These are phyloP conservation scores for Lagerstroemia speciosa DNA, from an alignment of 345 rosid genomes.

Conservation along the genomic window DNA sequence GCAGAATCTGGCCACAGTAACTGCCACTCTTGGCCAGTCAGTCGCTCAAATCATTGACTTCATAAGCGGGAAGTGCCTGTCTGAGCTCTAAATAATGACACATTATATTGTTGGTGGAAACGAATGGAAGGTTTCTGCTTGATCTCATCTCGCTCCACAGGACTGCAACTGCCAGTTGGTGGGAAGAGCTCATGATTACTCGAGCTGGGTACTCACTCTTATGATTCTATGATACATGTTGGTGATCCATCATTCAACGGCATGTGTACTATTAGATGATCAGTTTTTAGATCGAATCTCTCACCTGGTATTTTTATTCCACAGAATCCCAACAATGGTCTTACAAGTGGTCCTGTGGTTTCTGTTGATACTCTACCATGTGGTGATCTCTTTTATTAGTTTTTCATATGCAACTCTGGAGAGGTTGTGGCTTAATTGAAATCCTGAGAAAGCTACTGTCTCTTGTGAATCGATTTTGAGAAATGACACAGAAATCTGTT, in stretches of 20 bases:
- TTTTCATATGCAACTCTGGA: no score
- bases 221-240: background rate
- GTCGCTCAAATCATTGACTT: conserved; percentile 57
- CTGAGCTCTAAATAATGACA: conserved; percentile 47
- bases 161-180: background rate
- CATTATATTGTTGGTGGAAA: background rate
- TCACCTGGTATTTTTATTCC: background rate
- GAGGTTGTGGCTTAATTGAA: background rate
- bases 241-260: background rate
- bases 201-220: background rate
- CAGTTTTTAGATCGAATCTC: background rate
- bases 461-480: background rate
- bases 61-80: conserved; percentile 55
- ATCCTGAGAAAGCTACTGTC: background rate
- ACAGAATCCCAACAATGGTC: background rate
- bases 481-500: no score
- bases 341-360: background rate
- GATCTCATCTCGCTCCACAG: background rate
- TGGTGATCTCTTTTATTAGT: background rate
- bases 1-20: conserved; percentile 71
- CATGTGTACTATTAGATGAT: background rate
- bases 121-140: background rate
- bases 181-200: background rate
- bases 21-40: conserved; percentile 55
- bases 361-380: background rate